Evolutionary conservation across 2,329 filamentous ascomycete species (phyloP).

Genomic region (Phyllosticta ampelicida): DNA sequence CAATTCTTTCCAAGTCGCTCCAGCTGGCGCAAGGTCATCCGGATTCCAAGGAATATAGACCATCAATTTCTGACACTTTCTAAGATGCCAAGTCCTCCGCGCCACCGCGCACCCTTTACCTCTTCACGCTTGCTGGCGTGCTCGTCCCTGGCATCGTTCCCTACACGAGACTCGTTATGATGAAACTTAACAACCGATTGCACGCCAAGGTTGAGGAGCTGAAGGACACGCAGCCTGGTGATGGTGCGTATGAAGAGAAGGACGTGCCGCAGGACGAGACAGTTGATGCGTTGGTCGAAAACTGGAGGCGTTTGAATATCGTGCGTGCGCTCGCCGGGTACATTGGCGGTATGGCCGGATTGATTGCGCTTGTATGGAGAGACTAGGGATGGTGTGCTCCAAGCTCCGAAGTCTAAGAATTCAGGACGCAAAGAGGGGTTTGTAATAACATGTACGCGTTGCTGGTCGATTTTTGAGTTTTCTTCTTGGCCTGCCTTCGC

Average conservation of each 20-base stretch:
- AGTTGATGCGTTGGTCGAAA: constrained; percentile 14
- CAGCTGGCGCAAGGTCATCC: background rate
- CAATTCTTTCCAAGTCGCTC: background rate
- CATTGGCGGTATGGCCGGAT: constrained; percentile 1
- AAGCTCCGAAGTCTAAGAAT: too few species aligned
- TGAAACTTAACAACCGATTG: constrained; percentile 13
- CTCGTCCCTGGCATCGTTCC: constrained; percentile 16
- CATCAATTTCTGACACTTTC: background rate
- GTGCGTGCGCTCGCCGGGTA: background rate
- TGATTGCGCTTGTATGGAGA: constrained; percentile 5
- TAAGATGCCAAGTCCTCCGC: background rate
- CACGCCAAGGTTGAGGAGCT: constrained; percentile 13
- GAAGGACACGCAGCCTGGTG: background rate
- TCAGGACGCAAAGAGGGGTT: too few species aligned
- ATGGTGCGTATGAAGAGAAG: constrained; percentile 6
- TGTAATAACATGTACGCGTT: too few species aligned
- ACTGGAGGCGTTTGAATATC: constrained; percentile 17
- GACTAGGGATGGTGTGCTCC: background rate
- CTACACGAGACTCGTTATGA: constrained; percentile 18
- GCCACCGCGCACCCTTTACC: background rate
- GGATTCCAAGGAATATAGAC: too few species aligned
- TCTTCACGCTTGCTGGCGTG: constrained; percentile 16
- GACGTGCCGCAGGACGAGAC: constrained; percentile 13
- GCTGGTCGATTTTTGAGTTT: too few species aligned
- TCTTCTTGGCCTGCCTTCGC: too few species aligned